phyloP scores from a whole-genome alignment of 1,139 yeast genomes.

The Hansenula sp. region DNA sequence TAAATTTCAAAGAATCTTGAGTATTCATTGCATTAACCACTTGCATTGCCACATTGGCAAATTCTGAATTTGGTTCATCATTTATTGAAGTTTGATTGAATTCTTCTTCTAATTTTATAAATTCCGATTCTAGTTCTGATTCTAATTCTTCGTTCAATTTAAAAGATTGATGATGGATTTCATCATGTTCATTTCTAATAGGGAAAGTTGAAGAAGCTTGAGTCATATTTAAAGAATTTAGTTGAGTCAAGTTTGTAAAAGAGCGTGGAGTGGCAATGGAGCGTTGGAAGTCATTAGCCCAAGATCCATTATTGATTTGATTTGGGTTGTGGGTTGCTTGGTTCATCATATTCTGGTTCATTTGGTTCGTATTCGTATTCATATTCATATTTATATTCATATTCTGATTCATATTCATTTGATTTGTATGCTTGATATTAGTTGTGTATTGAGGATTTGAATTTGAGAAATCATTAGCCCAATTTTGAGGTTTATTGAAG shows the following conservation, averaged over 20 bases:
- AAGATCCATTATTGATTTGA: too few relatives aligned
- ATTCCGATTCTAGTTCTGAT: constrained; percentile 13
- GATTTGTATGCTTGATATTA: constrained; percentile 9
- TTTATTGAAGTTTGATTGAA: constrained; percentile 1
- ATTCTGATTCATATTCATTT: constrained; percentile 4
- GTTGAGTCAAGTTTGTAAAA: not conserved
- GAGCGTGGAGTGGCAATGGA: constrained; percentile 3
- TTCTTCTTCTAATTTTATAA: constrained; percentile 12
- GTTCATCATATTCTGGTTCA: too few relatives aligned
- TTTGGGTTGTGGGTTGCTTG: too few relatives aligned
- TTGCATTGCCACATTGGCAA: constrained; percentile 23
- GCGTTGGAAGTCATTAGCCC: constrained; percentile 15
- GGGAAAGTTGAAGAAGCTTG: constrained; percentile 1
- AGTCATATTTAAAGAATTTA: not conserved
- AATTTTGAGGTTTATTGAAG: constrained; percentile 5
- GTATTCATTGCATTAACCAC: constrained; percentile 23
- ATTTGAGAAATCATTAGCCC: not conserved
- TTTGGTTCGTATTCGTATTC: too few relatives aligned
- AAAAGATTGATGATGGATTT: constrained; percentile 13
- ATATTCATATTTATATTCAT: constrained; percentile 3
- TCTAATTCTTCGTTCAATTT: constrained; percentile 1
- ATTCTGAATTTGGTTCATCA: constrained; percentile 10
- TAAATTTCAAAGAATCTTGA: constrained; percentile 18
- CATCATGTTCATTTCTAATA: constrained; percentile 19
- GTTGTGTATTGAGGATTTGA: not conserved